These are phyloP conservation scores for Friedmanniomyces simplex DNA, from an alignment of 495 filamentous ascomycete species.

Conservation along the genomic window DNA sequence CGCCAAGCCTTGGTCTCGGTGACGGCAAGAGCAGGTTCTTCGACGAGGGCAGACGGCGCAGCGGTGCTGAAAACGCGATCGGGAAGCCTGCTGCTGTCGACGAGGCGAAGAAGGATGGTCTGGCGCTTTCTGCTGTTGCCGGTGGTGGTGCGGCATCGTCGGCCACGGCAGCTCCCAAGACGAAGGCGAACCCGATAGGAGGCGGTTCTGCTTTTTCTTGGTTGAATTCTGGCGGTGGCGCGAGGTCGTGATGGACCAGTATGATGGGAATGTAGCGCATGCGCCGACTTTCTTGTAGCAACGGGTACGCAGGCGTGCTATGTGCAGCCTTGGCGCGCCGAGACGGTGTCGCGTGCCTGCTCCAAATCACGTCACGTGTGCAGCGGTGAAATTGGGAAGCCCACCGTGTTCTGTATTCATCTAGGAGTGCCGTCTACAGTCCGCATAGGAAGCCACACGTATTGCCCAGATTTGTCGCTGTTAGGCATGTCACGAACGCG, in stretches of 20 bases:
- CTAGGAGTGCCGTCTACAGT: no score
- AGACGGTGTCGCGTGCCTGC: no score
- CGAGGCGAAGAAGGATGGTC: conserved; percentile 32
- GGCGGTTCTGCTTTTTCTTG: conserved; percentile 94
- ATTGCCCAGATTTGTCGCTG: no score
- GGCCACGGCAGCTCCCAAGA: background rate
- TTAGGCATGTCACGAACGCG: background rate
- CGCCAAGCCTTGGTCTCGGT: background rate
- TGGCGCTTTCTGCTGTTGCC: conserved; percentile 35
- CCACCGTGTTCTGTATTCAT: no score
- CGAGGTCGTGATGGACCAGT: background rate
- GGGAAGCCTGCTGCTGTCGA: conserved; percentile 20
- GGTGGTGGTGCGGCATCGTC: conserved; percentile 33
- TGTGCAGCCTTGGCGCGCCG: background rate
- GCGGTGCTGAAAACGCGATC: conserved; percentile 1
- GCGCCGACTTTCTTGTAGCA: background rate
- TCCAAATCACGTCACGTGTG: no score
- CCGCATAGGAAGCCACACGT: no score
- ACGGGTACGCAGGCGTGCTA: background rate
- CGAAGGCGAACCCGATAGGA: conserved; percentile 65
- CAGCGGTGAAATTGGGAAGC: no score
- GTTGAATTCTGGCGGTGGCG: conserved; percentile 46
- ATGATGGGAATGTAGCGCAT: background rate
- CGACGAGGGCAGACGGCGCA: conserved; percentile 29
- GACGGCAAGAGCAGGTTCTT: conserved; percentile 33